Conservation (phyloP, 2,329 filamentous ascomycete species). For the Graphilbum sp. region DNA sequence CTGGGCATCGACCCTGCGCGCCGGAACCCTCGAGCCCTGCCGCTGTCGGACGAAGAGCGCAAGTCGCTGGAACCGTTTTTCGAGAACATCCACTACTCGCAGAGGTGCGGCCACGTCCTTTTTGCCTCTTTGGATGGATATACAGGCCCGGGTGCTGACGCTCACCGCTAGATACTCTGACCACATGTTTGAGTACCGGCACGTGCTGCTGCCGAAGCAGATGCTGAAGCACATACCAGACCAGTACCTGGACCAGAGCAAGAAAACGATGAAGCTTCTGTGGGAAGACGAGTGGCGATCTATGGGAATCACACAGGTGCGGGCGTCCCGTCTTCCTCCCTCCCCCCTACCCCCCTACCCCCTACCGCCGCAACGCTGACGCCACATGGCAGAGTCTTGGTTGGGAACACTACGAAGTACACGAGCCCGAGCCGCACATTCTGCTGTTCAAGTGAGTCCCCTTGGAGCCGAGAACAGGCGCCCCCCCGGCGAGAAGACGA, state of each 20-base stretch:
- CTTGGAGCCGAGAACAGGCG: background rate
- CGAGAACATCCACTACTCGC: constrained; percentile 87
- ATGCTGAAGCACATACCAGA: constrained; percentile 96
- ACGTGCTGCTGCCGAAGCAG: constrained; percentile 91
- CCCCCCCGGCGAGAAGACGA: background rate
- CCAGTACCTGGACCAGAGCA: constrained; percentile 44
- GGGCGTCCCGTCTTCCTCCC: constrained; percentile 9
- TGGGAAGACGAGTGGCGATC: constrained; percentile 99
- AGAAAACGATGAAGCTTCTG: constrained; percentile 86
- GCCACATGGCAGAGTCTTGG: constrained; percentile 60
- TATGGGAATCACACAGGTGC: constrained; percentile 89
- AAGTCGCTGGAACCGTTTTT: constrained; percentile 79
- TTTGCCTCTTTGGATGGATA: too few relatives aligned
- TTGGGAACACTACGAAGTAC: constrained; percentile 98
- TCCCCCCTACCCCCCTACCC: too few relatives aligned
- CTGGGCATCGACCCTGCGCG: constrained; percentile 63
- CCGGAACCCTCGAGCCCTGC: constrained; percentile 73
- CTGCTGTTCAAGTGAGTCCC: constrained; percentile 83
- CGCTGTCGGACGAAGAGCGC: constrained; percentile 66
- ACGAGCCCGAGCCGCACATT: constrained; percentile 97
- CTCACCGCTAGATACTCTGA: constrained; percentile 55
- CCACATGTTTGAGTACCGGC: constrained; percentile 85
- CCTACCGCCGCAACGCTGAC: too few relatives aligned
- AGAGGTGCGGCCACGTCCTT: too few relatives aligned
- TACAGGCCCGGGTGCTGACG: too few relatives aligned